Evolutionary conservation across 2,329 filamentous ascomycete genomes (phyloP).

Genomic region (Neoarthrinium moseri): DNA sequence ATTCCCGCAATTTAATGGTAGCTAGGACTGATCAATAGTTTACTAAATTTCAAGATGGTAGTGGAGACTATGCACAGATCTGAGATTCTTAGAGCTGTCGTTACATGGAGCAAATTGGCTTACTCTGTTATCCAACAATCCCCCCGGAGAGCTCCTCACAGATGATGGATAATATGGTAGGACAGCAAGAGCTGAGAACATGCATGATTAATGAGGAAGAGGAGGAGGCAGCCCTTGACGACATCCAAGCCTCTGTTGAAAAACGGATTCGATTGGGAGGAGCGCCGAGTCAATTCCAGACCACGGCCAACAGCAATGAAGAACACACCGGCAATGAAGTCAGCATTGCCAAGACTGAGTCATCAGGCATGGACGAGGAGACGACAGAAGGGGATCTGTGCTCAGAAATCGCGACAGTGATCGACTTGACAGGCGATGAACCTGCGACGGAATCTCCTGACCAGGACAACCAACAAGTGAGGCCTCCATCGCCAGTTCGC

Average conservation of each 20-base stretch:
- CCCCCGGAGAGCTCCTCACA: too few relatives aligned
- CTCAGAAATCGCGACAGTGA: constrained; percentile 1
- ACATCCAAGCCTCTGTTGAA: neutral
- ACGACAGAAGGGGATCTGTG: neutral
- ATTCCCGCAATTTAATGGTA: too few relatives aligned
- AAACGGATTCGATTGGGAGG: neutral
- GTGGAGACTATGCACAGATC: too few relatives aligned
- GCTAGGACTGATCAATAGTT: too few relatives aligned
- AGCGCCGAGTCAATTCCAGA: too few relatives aligned
- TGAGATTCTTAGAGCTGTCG: too few relatives aligned
- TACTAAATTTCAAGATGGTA: too few relatives aligned
- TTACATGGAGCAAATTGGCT: too few relatives aligned
- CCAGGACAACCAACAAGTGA: neutral
- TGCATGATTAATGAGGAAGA: neutral
- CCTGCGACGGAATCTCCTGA: neutral
- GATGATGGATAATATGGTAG: too few relatives aligned
- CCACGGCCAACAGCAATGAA: neutral
- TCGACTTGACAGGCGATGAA: constrained; percentile 5
- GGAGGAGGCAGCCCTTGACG: constrained; percentile 2
- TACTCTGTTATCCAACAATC: too few relatives aligned
- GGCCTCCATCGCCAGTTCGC: neutral
- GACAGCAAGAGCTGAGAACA: neutral
- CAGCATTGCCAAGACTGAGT: neutral
- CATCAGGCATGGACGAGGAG: neutral
- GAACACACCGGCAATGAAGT: neutral